phyloP scores from a whole-genome alignment of 164 flowering plant species.

The Macadamia tetraphylla region DNA sequence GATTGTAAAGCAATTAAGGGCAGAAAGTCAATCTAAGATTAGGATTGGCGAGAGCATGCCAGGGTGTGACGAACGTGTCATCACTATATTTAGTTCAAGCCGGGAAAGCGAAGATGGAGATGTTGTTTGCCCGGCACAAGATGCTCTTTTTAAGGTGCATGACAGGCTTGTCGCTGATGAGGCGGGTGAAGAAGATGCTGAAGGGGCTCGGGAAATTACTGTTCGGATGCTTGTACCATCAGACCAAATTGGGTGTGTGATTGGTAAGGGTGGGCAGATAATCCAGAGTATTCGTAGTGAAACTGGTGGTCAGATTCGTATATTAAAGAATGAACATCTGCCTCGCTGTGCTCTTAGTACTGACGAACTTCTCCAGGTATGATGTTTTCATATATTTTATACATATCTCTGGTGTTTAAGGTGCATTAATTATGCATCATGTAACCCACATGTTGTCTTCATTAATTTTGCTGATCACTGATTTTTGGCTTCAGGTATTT shows the following conservation, averaged over 20 bases:
- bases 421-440: background rate
- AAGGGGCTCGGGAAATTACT: conserved; percentile 53
- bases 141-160: conserved; percentile 87
- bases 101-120: conserved; percentile 52
- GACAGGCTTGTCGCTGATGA: conserved; percentile 74
- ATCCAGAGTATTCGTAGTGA: conserved; percentile 83
- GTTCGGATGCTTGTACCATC: conserved; percentile 85
- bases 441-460: too few species aligned
- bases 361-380: conserved; percentile 96
- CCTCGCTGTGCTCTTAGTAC: conserved; percentile 80
- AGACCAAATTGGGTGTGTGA: conserved; percentile 94
- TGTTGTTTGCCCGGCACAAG: conserved; percentile 74
- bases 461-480: too few species aligned
- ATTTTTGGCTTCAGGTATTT: background rate
- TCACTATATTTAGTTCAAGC: conserved; percentile 78
- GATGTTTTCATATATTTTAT: background rate
- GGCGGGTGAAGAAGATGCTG: conserved; percentile 48
- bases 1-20: conserved; percentile 85
- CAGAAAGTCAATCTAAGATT: conserved; percentile 84
- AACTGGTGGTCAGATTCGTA: conserved; percentile 86
- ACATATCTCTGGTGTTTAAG: background rate
- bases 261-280: conserved; percentile 97
- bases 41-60: conserved; percentile 83
- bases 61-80: conserved; percentile 85
- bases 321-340: conserved; percentile 81